These are phyloP conservation scores for Dalbergia oliveri DNA, from an alignment of 306 rosid species.

Conservation along the genomic window DNA sequence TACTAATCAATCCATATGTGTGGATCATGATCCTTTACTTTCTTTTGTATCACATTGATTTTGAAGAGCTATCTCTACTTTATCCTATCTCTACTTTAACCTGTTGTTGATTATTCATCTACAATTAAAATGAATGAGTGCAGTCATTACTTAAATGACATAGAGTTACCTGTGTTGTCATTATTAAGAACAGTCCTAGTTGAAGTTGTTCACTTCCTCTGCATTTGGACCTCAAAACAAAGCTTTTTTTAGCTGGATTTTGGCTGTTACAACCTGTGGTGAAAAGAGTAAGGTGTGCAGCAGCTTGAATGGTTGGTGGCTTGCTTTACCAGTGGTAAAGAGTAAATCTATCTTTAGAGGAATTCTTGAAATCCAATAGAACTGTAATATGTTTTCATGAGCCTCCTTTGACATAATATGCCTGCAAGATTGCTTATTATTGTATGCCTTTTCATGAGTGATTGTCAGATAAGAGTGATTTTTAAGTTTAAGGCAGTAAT, in stretches of 20 bases:
- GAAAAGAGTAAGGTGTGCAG: background rate
- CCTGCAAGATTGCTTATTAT: background rate
- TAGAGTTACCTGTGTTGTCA: background rate
- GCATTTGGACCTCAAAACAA: background rate
- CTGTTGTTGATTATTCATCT: background rate
- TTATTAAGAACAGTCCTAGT: too few species aligned
- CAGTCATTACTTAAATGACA: background rate
- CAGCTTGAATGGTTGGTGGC: background rate
- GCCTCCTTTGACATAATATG: constrained; percentile 6
- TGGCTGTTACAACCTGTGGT: too few species aligned
- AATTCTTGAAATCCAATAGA: background rate
- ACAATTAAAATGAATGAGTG: background rate
- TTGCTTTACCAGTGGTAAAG: background rate
- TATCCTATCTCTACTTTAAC: constrained; percentile 12
- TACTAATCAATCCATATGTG: constrained; percentile 1
- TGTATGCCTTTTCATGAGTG: background rate
- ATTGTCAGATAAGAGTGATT: constrained; percentile 19
- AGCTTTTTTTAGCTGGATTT: background rate
- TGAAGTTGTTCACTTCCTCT: background rate
- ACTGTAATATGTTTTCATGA: background rate
- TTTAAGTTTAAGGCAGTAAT: constrained; percentile 5
- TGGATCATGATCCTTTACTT: background rate
- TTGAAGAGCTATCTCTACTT: constrained; percentile 13
- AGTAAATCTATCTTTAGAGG: background rate
- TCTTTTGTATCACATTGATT: background rate